These are phyloP conservation scores for Acer campestre DNA, from an alignment of 345 rosid genomes.

Conservation along the genomic window DNA sequence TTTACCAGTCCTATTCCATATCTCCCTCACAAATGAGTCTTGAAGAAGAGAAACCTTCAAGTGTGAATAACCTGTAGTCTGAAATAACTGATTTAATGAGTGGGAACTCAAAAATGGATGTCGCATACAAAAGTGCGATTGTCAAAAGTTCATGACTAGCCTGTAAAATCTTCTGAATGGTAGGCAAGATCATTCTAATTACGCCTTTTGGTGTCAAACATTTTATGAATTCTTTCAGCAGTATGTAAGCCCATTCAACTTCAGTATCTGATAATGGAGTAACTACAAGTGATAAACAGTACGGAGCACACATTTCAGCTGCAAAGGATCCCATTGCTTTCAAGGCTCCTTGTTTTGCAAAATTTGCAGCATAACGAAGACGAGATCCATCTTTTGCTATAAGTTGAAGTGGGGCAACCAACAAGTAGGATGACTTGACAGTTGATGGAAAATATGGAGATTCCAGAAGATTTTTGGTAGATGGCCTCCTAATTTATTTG, in stretches of 20 bases:
- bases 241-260: slow-evolving; percentile 79
- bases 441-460: slow-evolving; percentile 86
- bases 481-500: slow-evolving; percentile 74
- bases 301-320: slow-evolving; percentile 77
- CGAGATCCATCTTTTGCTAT: slow-evolving; percentile 64
- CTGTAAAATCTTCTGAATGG: slow-evolving; percentile 87
- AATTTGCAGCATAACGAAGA: slow-evolving; percentile 76
- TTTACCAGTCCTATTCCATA: slow-evolving; percentile 81
- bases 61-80: slow-evolving; percentile 90
- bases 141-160: slow-evolving; percentile 45
- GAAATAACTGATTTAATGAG: slow-evolving; percentile 40
- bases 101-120: slow-evolving; percentile 22
- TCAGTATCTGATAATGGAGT: slow-evolving; percentile 60
- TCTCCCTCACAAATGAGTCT: slow-evolving; percentile 84
- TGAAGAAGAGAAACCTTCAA: slow-evolving; percentile 91
- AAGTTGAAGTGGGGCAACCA: slow-evolving; percentile 86
- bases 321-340: slow-evolving; percentile 85
- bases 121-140: slow-evolving; percentile 19
- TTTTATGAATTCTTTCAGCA: slow-evolving; percentile 78
- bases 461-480: slow-evolving; percentile 74
- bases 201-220: slow-evolving; percentile 68
- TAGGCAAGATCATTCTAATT: slow-evolving; percentile 69
- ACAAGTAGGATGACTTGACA: slow-evolving; percentile 76
- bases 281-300: slow-evolving; percentile 71
- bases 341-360: slow-evolving; percentile 83